These are phyloP conservation scores for Plasmodium berghei DNA, from an alignment of 169 alveolate genomes.

Conservation along the genomic window DNA sequence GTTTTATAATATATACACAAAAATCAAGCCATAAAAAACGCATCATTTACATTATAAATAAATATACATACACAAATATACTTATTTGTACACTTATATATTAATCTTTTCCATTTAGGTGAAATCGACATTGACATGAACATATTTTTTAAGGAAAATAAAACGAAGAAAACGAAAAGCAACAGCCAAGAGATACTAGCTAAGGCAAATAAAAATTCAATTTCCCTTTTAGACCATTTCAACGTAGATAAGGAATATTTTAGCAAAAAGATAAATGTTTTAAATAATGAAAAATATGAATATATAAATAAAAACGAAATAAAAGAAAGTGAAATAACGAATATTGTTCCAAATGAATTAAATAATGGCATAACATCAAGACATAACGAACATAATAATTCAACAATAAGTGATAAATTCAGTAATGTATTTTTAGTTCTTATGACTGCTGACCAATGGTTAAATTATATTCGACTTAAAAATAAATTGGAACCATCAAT, in stretches of 20 bases:
- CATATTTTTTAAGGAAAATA: constrained; percentile 38
- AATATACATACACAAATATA: neutral
- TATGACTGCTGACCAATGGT: constrained; percentile 71
- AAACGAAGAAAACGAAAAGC: constrained; percentile 15
- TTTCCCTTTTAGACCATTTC: constrained; percentile 31
- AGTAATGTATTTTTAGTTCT: constrained; percentile 44
- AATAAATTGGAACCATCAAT: constrained; percentile 62
- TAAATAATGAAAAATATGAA: neutral
- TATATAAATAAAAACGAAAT: neutral
- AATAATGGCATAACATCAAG: neutral
- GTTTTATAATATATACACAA: neutral
- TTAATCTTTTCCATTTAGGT: neutral
- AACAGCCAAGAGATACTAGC: constrained; percentile 63
- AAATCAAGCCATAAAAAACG: too few relatives aligned
- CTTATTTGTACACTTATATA: neutral
- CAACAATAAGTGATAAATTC: neutral
- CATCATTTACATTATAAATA: neutral
- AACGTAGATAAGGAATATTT: constrained; percentile 52
- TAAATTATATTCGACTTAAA: constrained; percentile 53
- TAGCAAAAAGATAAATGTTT: neutral
- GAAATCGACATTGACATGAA: constrained; percentile 55
- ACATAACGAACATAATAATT: neutral
- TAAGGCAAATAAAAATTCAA: constrained; percentile 59
- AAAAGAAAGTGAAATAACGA: neutral
- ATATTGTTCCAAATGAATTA: neutral